phyloP scores from a whole-genome alignment of 2,329 filamentous ascomycete genomes.

The Tolypocladium paradoxum region DNA sequence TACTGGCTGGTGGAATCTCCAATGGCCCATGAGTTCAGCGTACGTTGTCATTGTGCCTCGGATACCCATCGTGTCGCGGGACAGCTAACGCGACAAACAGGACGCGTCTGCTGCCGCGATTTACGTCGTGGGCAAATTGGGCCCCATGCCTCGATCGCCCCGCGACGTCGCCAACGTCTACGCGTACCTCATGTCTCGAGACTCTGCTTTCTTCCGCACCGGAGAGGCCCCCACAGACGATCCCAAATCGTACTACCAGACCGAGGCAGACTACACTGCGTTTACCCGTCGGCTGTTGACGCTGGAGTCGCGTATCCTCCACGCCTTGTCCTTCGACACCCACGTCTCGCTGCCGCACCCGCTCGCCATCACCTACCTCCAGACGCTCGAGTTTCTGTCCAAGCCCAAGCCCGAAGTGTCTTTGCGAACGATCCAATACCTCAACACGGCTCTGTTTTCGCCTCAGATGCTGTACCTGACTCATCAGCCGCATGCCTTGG shows the following conservation, averaged over 20 bases:
- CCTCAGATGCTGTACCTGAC: slow-evolving; percentile 87
- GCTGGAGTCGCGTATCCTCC: slow-evolving; percentile 69
- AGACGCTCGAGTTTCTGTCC: slow-evolving; percentile 65
- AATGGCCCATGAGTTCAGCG: slow-evolving; percentile 48
- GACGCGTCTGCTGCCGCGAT: slow-evolving; percentile 72
- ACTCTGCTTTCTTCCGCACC: slow-evolving; percentile 42
- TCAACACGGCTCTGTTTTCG: slow-evolving; percentile 79
- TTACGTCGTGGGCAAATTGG: slow-evolving; percentile 76
- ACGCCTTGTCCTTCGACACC: slow-evolving; percentile 67
- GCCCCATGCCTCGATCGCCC: slow-evolving; percentile 62
- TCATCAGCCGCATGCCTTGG: slow-evolving; percentile 77
- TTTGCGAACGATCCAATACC: slow-evolving; percentile 57
- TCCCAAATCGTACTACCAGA: slow-evolving; percentile 53
- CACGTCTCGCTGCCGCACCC: slow-evolving; percentile 80
- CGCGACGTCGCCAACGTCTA: slow-evolving; percentile 80
- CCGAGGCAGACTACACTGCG: slow-evolving; percentile 59
- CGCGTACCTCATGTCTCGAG: slow-evolving; percentile 60
- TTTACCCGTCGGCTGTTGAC: slow-evolving; percentile 55
- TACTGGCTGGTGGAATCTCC: slow-evolving; percentile 59
- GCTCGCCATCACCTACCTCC: slow-evolving; percentile 83
- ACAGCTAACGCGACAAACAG: slow-evolving; percentile 27
- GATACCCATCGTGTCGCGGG: background rate
- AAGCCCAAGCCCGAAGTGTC: slow-evolving; percentile 42
- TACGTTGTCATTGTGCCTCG: slow-evolving; percentile 14
- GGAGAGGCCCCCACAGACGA: slow-evolving; percentile 24